These are phyloP conservation scores for Candida hispaniensis DNA, from an alignment of 805 yeast species.

Conservation along the genomic window DNA sequence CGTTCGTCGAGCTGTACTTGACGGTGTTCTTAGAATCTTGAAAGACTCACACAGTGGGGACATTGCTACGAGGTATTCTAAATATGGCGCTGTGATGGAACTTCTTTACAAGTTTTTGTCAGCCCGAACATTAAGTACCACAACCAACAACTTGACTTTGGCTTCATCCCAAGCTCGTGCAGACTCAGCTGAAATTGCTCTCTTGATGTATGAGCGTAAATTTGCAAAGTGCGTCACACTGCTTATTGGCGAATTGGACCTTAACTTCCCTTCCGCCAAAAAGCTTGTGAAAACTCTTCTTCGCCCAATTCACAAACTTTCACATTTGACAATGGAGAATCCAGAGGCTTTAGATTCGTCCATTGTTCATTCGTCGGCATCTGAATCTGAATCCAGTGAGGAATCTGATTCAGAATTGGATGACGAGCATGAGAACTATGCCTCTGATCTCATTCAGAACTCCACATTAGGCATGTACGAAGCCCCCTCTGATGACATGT, in stretches of 20 bases:
- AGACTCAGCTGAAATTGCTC: conserved; percentile 56
- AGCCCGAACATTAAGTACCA: conserved; percentile 21
- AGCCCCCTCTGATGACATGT: conserved; percentile 54
- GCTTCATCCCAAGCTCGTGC: conserved; percentile 16
- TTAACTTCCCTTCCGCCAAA: conserved; percentile 59
- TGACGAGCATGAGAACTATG: conserved; percentile 26
- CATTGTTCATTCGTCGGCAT: conserved; percentile 19
- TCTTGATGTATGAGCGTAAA: conserved; percentile 56
- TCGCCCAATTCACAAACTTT: conserved; percentile 40
- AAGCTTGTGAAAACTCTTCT: conserved; percentile 49
- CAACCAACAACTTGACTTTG: conserved; percentile 12
- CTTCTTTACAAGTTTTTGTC: conserved; percentile 31
- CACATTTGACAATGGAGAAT: conserved; percentile 37
- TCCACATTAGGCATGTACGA: conserved; percentile 94
- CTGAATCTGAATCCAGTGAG: conserved; percentile 42
- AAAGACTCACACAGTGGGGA: conserved; percentile 38
- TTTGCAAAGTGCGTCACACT: conserved; percentile 40
- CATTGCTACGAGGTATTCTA: conserved; percentile 40
- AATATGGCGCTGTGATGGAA: conserved; percentile 44
- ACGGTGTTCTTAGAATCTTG: conserved; percentile 51
- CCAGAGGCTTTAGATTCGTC: conserved; percentile 26
- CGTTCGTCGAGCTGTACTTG: conserved; percentile 64
- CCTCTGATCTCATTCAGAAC: conserved; percentile 74
- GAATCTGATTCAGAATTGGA: conserved; percentile 36
- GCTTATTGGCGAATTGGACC: conserved; percentile 55